Conservation (phyloP, 2,329 filamentous ascomycete genomes). For the Sordariomycetes sp. region DNA sequence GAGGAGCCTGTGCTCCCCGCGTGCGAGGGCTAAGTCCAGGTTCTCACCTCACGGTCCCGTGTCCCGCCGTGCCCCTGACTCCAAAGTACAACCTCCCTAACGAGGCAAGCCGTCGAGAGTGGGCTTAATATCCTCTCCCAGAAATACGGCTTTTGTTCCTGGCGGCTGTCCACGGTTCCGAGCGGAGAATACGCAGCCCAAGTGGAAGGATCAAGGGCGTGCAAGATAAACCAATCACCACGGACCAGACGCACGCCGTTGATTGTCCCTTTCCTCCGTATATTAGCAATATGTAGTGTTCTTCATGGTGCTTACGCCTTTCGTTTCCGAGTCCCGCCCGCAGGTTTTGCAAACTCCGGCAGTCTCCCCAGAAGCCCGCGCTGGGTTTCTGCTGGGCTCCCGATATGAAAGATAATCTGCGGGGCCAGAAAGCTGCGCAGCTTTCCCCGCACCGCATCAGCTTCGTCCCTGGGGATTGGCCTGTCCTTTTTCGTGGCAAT, state of each 20-base stretch:
- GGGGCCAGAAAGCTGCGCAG: too few relatives aligned
- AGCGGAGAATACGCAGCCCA: background rate
- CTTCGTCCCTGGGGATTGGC: too few relatives aligned
- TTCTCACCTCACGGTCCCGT: background rate
- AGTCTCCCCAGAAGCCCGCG: background rate
- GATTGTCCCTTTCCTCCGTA: background rate
- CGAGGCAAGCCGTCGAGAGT: background rate
- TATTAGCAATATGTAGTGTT: background rate
- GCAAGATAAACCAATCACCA: background rate
- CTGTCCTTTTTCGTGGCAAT: too few relatives aligned
- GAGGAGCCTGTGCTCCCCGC: background rate
- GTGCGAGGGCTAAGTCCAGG: background rate
- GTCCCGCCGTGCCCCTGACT: background rate
- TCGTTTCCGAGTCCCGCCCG: background rate
- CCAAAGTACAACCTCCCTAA: background rate
- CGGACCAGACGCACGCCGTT: background rate
- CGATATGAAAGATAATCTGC: too few relatives aligned
- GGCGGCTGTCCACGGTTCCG: background rate
- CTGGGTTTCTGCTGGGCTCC: background rate
- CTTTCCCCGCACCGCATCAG: too few relatives aligned
- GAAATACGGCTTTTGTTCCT: background rate
- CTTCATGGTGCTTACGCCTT: background rate
- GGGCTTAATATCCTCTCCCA: background rate
- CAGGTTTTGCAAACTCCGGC: background rate
- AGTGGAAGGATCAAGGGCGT: background rate